Evolutionary conservation across 2,329 filamentous ascomycete genomes (phyloP).

Genomic region (Penicillium sclerotiorum): DNA sequence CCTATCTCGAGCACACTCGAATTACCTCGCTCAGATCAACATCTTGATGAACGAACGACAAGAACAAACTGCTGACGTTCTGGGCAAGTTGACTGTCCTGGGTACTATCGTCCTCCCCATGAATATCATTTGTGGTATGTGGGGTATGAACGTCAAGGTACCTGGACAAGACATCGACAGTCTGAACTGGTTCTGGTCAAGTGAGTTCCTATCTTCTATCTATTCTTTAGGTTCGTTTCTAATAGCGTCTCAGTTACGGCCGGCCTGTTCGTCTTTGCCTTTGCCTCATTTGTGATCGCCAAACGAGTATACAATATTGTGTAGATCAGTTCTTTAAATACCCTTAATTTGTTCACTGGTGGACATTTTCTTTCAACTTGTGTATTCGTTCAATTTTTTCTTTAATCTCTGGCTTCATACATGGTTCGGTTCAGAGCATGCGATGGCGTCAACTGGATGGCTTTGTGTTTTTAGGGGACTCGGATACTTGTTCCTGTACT

Average conservation of each 20-base stretch:
- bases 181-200: slow-evolving; percentile 72
- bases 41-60: slow-evolving; percentile 98
- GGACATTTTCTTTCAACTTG: background rate
- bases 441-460: slow-evolving; percentile 13
- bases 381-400: background rate
- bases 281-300: slow-evolving; percentile 77
- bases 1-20: slow-evolving; percentile 85
- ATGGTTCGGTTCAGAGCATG: slow-evolving; percentile 8
- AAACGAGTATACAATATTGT: slow-evolving; percentile 84
- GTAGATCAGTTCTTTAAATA: slow-evolving; percentile 38
- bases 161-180: slow-evolving; percentile 86
- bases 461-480: no score
- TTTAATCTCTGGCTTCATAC: slow-evolving; percentile 1
- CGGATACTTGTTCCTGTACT: no score
- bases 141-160: slow-evolving; percentile 98
- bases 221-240: background rate
- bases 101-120: slow-evolving; percentile 97
- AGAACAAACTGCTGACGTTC: slow-evolving; percentile 91
- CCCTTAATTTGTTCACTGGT: slow-evolving; percentile 5
- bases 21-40: slow-evolving; percentile 99
- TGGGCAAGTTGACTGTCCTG: slow-evolving; percentile 91
- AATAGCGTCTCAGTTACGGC: slow-evolving; percentile 59
- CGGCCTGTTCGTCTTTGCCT: slow-evolving; percentile 75
- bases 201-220: slow-evolving; percentile 33
- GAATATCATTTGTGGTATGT: slow-evolving; percentile 98